These are phyloP conservation scores for Penicillium expansum DNA, from an alignment of 2,329 filamentous ascomycete species.

Conservation along the genomic window DNA sequence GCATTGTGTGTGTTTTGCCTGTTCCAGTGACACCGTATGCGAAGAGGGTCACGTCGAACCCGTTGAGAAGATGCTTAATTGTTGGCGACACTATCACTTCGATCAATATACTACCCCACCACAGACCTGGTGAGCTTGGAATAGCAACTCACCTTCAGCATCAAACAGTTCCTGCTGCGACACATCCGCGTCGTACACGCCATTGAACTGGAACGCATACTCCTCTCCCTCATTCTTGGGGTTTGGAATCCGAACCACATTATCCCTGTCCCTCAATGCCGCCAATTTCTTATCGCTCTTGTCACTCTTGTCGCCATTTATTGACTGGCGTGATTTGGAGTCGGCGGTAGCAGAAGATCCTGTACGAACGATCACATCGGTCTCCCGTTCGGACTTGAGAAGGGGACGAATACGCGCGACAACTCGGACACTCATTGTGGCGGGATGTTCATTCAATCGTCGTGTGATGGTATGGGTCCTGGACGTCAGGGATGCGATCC, in stretches of 20 bases:
- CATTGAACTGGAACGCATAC: slow-evolving; percentile 92
- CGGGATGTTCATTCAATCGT: slow-evolving; percentile 8
- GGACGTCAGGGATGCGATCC: neutral
- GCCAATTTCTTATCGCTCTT: slow-evolving; percentile 24
- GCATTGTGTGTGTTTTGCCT: slow-evolving; percentile 95
- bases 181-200: slow-evolving; percentile 77
- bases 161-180: slow-evolving; percentile 87
- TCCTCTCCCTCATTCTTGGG: slow-evolving; percentile 89
- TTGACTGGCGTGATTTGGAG: slow-evolving; percentile 21
- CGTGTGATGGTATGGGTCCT: neutral
- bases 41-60: slow-evolving; percentile 83
- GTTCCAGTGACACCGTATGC: slow-evolving; percentile 92
- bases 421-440: slow-evolving; percentile 64
- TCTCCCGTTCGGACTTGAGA: slow-evolving; percentile 78
- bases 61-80: slow-evolving; percentile 82
- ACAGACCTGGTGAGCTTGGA: neutral
- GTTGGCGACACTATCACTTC: slow-evolving; percentile 70
- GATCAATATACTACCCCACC: slow-evolving; percentile 16
- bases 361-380: slow-evolving; percentile 80
- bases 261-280: slow-evolving; percentile 54
- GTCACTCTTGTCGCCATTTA: slow-evolving; percentile 24
- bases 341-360: slow-evolving; percentile 42
- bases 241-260: slow-evolving; percentile 82
- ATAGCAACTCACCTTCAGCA: slow-evolving; percentile 66
- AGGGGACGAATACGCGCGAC: slow-evolving; percentile 88